Base-by-base conservation (phyloP, 768 basidiomycete species). In the Russula compacta region DNA sequence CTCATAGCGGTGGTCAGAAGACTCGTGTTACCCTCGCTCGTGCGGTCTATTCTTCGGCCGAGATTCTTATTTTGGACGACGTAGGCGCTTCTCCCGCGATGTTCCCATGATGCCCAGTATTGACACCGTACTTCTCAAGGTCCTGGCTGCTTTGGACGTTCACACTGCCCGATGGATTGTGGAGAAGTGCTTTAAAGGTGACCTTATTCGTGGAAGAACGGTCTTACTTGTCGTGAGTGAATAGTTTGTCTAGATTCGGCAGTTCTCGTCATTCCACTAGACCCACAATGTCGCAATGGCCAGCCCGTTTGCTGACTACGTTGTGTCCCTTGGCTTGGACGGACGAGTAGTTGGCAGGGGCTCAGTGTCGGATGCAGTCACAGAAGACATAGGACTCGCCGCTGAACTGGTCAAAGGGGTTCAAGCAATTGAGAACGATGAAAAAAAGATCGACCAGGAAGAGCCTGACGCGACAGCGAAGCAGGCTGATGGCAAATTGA, bases 11-110 rank as follows among this genome's bases (percentile, higher is more conserved):
- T 36, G 82, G 82, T 39, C 82, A 83, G 68, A 83, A 85, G 75
- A 83, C 75, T 69, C 69, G 83, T 33, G 71, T 85, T 43, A 81
- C 80, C 1, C 72, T 83, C 21, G 84, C 84, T 3, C 74, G 83
- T 7, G 83, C 83, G 0, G 72, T 84, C 1, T 86, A 86, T 69
- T 81, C 80, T 2, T 71, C 71, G n/a, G 83, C 88, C 0, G 70
- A 81, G 29, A 81, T 84, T 17, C 68, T 92, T 6, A 71, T 92
- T 11, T 72, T 91, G 44, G 89, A 92, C 66, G 89, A 91, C 67
- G 81, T 89, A n/a, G 48, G 69, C 12, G 12, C 39, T 47, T 43
- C n/a, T 4, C 8, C 8, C 9, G 9, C 17, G 11, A 6, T 6
- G 21, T 43, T 21, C 7, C 6, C 36, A 12, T 9, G 9, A 11